A percentile compares a stretch with the other conserved stretches of the same genome.
These are phyloP conservation scores for Rhipidocladum racemiflorum DNA, from an alignment of 176 grass and related monocot genomes.

Conservation along the genomic window DNA sequence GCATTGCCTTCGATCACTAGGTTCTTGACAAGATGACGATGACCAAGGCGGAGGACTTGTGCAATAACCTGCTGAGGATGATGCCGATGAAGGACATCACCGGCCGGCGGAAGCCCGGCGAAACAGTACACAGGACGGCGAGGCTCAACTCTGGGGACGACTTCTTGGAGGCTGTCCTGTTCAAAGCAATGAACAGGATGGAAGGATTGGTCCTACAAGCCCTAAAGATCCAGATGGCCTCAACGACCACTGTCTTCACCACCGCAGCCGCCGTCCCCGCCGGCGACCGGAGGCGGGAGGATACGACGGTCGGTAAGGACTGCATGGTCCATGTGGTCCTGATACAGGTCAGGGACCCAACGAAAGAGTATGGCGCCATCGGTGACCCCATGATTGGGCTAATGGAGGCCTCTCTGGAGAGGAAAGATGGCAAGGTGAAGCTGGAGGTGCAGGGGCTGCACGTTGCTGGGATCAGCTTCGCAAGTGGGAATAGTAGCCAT, in stretches of 20 bases:
- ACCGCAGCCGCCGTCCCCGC: no score
- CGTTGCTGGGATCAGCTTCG: conserved; percentile 51
- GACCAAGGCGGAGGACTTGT: conserved; percentile 34
- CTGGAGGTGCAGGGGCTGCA: conserved; percentile 39
- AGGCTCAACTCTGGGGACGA: conserved; percentile 25
- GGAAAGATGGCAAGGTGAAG: conserved; percentile 15
- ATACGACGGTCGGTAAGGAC: conserved; percentile 6
- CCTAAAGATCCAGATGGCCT: conserved; percentile 60
- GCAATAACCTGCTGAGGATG: conserved; percentile 23
- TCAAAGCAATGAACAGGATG: conserved; percentile 43
- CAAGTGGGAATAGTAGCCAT: neutral
- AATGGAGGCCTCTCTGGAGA: conserved; percentile 37
- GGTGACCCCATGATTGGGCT: conserved; percentile 66
- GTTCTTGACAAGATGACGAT: conserved; percentile 50
- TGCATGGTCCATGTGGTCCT: conserved; percentile 45
- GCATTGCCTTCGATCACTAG: conserved; percentile 6
- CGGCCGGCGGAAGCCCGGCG: conserved; percentile 6
- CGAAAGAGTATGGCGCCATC: conserved; percentile 36
- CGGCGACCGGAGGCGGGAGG: neutral
- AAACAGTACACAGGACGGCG: neutral
- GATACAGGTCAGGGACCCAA: conserved; percentile 64
- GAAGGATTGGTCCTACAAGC: conserved; percentile 51
- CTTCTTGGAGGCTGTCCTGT: conserved; percentile 39
- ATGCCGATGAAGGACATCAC: conserved; percentile 56
- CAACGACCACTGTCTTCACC: neutral